These are phyloP conservation scores for Sarcodon sp. DNA, from an alignment of 768 basidiomycete species.

Conservation along the genomic window DNA sequence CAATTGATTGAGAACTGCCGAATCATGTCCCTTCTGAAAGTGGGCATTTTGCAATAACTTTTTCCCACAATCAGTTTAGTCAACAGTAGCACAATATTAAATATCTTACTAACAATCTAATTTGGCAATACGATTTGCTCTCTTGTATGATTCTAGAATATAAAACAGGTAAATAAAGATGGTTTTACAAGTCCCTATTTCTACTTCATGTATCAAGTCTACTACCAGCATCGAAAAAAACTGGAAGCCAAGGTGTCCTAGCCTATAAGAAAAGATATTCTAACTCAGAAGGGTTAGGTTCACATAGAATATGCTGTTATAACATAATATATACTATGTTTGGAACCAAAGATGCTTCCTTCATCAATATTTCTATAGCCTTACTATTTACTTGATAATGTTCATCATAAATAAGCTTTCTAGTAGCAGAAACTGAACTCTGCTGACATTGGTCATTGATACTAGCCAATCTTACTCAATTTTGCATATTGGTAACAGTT, in stretches of 20 bases:
- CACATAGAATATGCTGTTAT: background rate
- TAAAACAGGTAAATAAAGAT: conserved; percentile 15
- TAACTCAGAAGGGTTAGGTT: conserved; percentile 1
- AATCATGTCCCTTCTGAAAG: no score
- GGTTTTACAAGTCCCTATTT: conserved; percentile 19
- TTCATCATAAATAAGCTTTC: conserved; percentile 7
- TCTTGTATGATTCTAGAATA: conserved; percentile 6
- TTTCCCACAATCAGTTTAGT: no score
- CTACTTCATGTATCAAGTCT: conserved; percentile 19
- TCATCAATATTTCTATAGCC: conserved; percentile 5
- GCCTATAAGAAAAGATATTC: conserved; percentile 14
- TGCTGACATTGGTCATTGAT: background rate
- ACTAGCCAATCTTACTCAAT: background rate
- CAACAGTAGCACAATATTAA: no score
- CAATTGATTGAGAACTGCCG: no score
- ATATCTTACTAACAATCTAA: background rate
- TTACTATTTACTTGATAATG: conserved; percentile 2
- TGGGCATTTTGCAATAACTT: no score
- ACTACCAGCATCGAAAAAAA: conserved; percentile 12
- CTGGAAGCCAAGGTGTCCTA: conserved; percentile 9
- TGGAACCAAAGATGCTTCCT: conserved; percentile 10
- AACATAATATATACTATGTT: conserved; percentile 5
- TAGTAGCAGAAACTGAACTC: background rate
- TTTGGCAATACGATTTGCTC: background rate
- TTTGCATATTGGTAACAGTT: conserved; percentile 1